phyloP scores from a whole-genome alignment of 139 green algal species.

The Spirogloea muscicola region DNA sequence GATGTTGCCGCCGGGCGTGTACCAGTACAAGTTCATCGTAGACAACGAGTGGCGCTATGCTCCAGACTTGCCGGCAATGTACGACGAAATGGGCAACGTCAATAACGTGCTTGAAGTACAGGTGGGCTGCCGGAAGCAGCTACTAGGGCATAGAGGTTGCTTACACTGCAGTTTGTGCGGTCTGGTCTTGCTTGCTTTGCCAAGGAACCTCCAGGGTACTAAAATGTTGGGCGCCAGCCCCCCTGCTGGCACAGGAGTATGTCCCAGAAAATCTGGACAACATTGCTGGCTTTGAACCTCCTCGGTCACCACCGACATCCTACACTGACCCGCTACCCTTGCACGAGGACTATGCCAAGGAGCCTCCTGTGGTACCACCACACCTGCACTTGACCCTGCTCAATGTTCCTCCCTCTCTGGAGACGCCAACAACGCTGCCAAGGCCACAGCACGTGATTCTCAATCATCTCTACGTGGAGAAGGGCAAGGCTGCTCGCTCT shows the following conservation, averaged over 20 bases:
- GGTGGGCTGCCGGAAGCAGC: constrained; percentile 1
- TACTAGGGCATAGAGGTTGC: background rate
- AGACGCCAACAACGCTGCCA: constrained; percentile 77
- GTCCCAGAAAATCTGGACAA: constrained; percentile 91
- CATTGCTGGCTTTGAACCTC: constrained; percentile 84
- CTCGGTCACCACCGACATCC: constrained; percentile 77
- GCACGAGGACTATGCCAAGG: constrained; percentile 91
- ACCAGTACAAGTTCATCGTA: constrained; percentile 75
- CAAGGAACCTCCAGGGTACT: background rate
- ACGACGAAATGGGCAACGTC: constrained; percentile 94
- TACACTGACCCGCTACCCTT: constrained; percentile 69
- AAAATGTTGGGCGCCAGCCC: too few relatives aligned
- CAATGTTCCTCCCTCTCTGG: constrained; percentile 77
- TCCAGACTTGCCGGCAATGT: constrained; percentile 90
- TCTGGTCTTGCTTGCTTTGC: too few relatives aligned
- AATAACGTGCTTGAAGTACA: constrained; percentile 97
- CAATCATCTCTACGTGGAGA: constrained; percentile 81
- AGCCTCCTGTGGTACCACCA: constrained; percentile 84
- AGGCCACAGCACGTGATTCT: constrained; percentile 96
- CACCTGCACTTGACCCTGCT: constrained; percentile 96
- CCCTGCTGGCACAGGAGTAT: too few relatives aligned
- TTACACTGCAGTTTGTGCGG: too few relatives aligned
- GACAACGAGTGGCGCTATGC: constrained; percentile 95
- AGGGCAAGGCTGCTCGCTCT: constrained; percentile 51
- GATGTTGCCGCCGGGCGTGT: constrained; percentile 45